Conservation (phyloP, 306 rosid species). For the Begonia fuchsioides region DNA sequence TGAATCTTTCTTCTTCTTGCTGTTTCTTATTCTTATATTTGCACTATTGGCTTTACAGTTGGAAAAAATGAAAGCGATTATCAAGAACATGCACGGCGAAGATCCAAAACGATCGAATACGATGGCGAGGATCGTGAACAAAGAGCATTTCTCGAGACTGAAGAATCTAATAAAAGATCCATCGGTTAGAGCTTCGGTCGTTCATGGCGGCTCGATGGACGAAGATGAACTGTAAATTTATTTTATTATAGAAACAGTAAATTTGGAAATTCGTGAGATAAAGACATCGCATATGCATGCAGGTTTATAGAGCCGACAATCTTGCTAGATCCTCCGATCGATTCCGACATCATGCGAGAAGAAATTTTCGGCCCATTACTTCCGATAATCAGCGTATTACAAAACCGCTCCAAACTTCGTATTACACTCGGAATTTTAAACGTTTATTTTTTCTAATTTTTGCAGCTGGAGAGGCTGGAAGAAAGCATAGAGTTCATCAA, state of each 20-base stretch:
- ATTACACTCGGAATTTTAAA: no score
- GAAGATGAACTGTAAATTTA: constrained; percentile 39
- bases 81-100: constrained; percentile 42
- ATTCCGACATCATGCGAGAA: constrained; percentile 45
- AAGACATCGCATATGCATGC: constrained; percentile 13
- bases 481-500: constrained; percentile 46
- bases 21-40: neutral
- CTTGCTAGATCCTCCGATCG: constrained; percentile 57
- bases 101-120: constrained; percentile 24
- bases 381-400: constrained; percentile 46
- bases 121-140: constrained; percentile 43
- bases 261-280: no score
- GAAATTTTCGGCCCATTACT: constrained; percentile 80
- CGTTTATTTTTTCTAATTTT: neutral
- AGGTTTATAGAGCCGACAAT: constrained; percentile 78
- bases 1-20: neutral
- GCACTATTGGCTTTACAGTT: constrained; percentile 17
- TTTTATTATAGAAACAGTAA: neutral
- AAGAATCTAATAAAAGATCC: constrained; percentile 30
- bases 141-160: constrained; percentile 33
- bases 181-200: constrained; percentile 27
- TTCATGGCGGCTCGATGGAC: constrained; percentile 50
- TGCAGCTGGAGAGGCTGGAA: constrained; percentile 60
- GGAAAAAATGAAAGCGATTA: constrained; percentile 24
- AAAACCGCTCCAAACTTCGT: no score